These are phyloP conservation scores for Lithohypha guttulata DNA, from an alignment of 2,329 filamentous ascomycete genomes.

Conservation along the genomic window DNA sequence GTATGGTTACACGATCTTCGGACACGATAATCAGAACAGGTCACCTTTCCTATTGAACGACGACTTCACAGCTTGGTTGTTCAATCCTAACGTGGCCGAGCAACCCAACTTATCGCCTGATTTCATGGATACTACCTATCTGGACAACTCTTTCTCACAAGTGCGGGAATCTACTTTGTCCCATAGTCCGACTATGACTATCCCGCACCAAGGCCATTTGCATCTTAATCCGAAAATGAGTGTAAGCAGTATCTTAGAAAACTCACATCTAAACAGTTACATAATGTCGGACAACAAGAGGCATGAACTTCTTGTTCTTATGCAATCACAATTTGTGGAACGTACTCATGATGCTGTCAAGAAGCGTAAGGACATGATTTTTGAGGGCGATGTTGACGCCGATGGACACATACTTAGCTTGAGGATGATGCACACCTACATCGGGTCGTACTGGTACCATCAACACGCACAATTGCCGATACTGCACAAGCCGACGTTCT, in stretches of 20 bases:
- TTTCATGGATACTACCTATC: conserved; percentile 32
- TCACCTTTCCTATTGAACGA: conserved; percentile 82
- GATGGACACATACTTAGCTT: conserved; percentile 60
- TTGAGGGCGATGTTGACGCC: conserved; percentile 64
- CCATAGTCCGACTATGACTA: conserved; percentile 38
- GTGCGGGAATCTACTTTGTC: conserved; percentile 41
- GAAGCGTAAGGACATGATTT: conserved; percentile 62
- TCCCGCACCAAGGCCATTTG: conserved; percentile 15
- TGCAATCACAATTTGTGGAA: conserved; percentile 71
- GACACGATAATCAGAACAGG: conserved; percentile 69
- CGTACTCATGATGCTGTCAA: conserved; percentile 62
- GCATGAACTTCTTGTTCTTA: conserved; percentile 69
- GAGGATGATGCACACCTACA: conserved; percentile 92
- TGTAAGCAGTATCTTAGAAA: conserved; percentile 73
- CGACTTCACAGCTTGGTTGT: conserved; percentile 76
- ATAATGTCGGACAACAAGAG: conserved; percentile 80
- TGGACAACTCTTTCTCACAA: conserved; percentile 33
- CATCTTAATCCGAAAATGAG: conserved; percentile 67
- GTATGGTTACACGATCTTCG: conserved; percentile 70
- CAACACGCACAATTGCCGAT: conserved; percentile 93
- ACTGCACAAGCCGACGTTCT: conserved; percentile 87
- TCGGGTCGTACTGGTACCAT: conserved; percentile 86
- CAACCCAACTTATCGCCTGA: conserved; percentile 37
- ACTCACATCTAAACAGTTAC: conserved; percentile 60
- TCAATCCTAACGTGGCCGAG: conserved; percentile 54